Conservation (phyloP, 73 alveolate genomes). For the Durusdinium trenchii region DNA sequence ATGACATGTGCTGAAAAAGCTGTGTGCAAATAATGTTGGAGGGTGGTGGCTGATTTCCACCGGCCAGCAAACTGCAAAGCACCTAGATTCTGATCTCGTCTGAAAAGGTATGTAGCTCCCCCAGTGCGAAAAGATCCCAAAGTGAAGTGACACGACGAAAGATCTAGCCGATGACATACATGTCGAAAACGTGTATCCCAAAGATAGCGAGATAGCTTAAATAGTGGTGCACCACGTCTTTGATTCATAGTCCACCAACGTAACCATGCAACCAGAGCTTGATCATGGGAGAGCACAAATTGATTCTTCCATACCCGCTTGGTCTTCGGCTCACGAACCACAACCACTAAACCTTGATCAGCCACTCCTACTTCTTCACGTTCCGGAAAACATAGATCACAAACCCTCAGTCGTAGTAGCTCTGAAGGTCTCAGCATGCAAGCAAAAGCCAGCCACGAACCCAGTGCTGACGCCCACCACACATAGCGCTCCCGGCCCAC, state of each 20-base stretch:
- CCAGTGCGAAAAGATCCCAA: neutral
- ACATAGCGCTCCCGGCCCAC: neutral
- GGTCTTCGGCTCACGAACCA: neutral
- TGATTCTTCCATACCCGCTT: neutral
- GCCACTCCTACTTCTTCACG: neutral
- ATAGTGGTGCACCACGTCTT: neutral
- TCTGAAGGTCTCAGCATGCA: neutral
- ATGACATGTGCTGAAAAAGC: slow-evolving; percentile 5
- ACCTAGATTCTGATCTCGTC: neutral
- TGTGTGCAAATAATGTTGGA: neutral
- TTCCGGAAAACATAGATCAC: neutral
- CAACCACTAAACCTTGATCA: neutral
- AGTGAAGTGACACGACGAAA: neutral
- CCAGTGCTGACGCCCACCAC: neutral
- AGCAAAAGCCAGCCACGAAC: neutral
- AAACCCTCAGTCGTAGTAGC: neutral
- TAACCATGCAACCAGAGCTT: neutral
- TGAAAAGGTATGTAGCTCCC: neutral
- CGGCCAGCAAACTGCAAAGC: neutral
- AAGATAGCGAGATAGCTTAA: neutral
- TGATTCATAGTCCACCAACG: neutral
- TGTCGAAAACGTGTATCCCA: neutral
- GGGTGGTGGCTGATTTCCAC: neutral
- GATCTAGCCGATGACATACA: neutral
- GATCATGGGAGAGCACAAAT: neutral